These are phyloP conservation scores for Nitzschia putrida DNA, from an alignment of 108 stramenopile genomes.

Conservation along the genomic window DNA sequence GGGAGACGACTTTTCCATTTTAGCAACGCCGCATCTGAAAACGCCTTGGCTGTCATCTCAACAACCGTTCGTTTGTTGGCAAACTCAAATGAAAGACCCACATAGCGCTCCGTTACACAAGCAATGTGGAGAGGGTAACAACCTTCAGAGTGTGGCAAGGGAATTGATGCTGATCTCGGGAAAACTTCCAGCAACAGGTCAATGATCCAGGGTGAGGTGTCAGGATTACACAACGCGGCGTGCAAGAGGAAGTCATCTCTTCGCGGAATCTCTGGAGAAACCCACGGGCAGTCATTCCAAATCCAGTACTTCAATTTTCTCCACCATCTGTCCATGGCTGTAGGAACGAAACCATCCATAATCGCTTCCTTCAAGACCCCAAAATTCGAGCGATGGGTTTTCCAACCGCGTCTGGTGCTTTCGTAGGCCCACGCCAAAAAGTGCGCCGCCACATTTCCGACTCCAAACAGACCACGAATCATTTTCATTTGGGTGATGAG, in stretches of 20 bases:
- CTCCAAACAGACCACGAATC: slow-evolving; percentile 18
- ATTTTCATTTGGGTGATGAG: slow-evolving; percentile 20
- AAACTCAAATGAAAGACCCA: slow-evolving; percentile 34
- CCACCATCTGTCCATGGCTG: slow-evolving; percentile 40
- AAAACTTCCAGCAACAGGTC: slow-evolving; percentile 40
- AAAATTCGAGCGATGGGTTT: slow-evolving; percentile 35
- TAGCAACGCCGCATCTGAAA: slow-evolving; percentile 48
- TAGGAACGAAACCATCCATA: slow-evolving; percentile 42
- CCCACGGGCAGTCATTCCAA: slow-evolving; percentile 43
- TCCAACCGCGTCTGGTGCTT: slow-evolving; percentile 30
- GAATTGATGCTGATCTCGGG: slow-evolving; percentile 37
- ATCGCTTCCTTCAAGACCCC: slow-evolving; percentile 35
- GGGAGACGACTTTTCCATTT: slow-evolving; percentile 39
- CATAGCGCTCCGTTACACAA: slow-evolving; percentile 29
- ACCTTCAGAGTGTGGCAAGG: slow-evolving; percentile 30
- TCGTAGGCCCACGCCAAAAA: slow-evolving; percentile 44
- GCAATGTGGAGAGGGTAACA: slow-evolving; percentile 46
- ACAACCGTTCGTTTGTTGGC: slow-evolving; percentile 34
- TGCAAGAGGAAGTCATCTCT: slow-evolving; percentile 37
- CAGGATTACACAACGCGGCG: slow-evolving; percentile 36
- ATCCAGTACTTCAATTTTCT: slow-evolving; percentile 41
- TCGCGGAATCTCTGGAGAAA: slow-evolving; percentile 27
- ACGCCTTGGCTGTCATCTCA: slow-evolving; percentile 57
- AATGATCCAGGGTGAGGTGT: slow-evolving; percentile 37
- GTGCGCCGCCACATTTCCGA: slow-evolving; percentile 35